Base-by-base conservation (phyloP, 1,139 yeast genomes). In the Scheffersomyces titani region DNA sequence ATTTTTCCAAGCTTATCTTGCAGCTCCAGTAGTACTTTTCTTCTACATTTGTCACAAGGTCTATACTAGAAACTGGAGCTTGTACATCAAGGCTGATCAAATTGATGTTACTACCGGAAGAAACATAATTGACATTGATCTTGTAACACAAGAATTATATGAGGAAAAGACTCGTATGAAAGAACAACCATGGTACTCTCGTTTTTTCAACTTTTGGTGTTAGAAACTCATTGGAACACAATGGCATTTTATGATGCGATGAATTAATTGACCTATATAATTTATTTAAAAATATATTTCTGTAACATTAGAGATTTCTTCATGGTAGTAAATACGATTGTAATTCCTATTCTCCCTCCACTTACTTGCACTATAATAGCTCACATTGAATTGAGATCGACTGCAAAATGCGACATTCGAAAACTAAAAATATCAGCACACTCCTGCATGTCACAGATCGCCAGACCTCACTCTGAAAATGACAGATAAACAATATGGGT, bases 1-100 rank as follows among this genome's bases (percentile, higher is more conserved):
- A 30, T 86, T 86, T 68, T 86, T 86, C 74, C 74, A 80, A 69
- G 72, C 79, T 51, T 85, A 84, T 66, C 69, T 86, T 60, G 87
- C 89, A 51, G 80, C 80, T 18, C 84, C 85, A 9, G 80, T 86
- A 51, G 81, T 83, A 59, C 51, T 85, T 13, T 74, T 73, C 13
- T 78, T 80, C 63, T 85, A 76, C 69, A 30, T 83, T 36, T 83
- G 75, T 19, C 87, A 81, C 71, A 85, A 84, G 73, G 16, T 82
- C 45, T 81, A 74, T 69, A 72, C 74, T 18, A 76, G 75, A 53
- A 78, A 80, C 58, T 77, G 78, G 70, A 75, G 73, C 50, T 63
- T 82, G 13, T 68, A 69, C 52, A 74, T 72, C 54, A 81, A 77
- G 47, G 73, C 81, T 52, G 72, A 71, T 49, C 73, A 77, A 51